Conservation (phyloP, 441 rosid species). For the Euphorbia celastroides region DNA sequence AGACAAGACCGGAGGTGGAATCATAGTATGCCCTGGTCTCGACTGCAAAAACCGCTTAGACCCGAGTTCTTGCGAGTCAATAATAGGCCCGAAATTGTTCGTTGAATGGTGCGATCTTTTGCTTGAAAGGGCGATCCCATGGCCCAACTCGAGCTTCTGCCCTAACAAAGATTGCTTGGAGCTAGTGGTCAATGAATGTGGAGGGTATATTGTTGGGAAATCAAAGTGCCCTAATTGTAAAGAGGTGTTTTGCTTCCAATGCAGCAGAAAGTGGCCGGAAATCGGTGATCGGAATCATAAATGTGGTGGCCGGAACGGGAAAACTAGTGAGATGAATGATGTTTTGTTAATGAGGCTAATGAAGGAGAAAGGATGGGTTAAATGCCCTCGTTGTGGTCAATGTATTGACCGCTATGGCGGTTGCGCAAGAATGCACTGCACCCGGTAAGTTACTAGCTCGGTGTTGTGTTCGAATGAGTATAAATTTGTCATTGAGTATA, state of each 20-base stretch:
- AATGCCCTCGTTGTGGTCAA: too few relatives aligned
- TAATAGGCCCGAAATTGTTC: conserved; percentile 2
- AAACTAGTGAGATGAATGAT: too few relatives aligned
- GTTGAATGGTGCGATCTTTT: conserved; percentile 25
- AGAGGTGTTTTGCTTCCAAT: conserved; percentile 21
- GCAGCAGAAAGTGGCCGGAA: conserved; percentile 23
- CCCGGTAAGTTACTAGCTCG: background rate
- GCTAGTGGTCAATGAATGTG: conserved; percentile 25
- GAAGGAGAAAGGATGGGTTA: too few relatives aligned
- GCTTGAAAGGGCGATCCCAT: conserved; percentile 9
- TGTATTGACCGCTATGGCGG: too few relatives aligned
- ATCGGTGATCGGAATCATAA: conserved; percentile 14
- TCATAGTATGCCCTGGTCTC: conserved; percentile 19
- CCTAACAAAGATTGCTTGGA: conserved; percentile 22
- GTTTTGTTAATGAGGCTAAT: too few relatives aligned
- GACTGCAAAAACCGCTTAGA: conserved; percentile 13
- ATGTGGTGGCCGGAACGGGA: too few relatives aligned
- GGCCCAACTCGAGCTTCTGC: conserved; percentile 11
- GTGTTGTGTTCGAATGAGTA: too few relatives aligned
- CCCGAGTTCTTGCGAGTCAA: conserved; percentile 7
- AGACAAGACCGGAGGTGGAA: conserved; percentile 18
- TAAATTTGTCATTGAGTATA: too few relatives aligned
- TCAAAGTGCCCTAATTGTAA: conserved; percentile 23
- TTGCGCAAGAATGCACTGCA: too few relatives aligned
- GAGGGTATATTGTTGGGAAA: conserved; percentile 9